phyloP scores from a whole-genome alignment of 1,284 basidiomycete species.

The Lignosus rhinocerotis region DNA sequence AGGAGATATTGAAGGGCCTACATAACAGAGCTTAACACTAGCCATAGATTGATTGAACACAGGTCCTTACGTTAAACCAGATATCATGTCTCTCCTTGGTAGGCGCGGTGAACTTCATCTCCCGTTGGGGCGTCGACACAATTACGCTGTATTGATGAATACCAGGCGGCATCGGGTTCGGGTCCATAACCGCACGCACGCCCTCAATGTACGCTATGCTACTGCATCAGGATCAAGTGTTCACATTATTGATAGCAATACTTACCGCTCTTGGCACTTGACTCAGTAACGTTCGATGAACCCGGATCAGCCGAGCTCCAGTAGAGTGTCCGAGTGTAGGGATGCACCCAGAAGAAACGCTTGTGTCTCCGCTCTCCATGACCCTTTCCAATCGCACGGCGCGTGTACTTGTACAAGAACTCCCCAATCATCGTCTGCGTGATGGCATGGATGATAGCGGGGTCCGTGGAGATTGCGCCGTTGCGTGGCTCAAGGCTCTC shows the following conservation, averaged over 20 bases:
- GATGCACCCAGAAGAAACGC: constrained; percentile 99
- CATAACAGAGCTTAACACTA: not conserved
- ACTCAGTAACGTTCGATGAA: constrained; percentile 82
- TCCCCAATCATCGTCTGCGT: constrained; percentile 99
- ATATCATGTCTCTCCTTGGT: constrained; percentile 95
- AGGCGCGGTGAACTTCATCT: constrained; percentile 97
- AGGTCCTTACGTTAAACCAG: constrained; percentile 79
- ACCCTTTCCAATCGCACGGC: constrained; percentile 88
- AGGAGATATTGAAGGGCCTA: constrained; percentile 86
- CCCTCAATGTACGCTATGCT: constrained; percentile 91
- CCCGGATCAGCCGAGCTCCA: constrained; percentile 97
- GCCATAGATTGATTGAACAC: not conserved
- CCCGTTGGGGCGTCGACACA: constrained; percentile 89
- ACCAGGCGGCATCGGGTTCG: constrained; percentile 91
- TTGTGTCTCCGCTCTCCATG: constrained; percentile 90
- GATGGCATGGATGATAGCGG: constrained; percentile 89
- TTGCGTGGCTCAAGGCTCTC: constrained; percentile 29
- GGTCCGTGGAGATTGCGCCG: constrained; percentile 67
- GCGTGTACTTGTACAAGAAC: constrained; percentile 97
- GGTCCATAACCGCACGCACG: constrained; percentile 87
- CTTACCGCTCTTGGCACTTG: constrained; percentile 95
- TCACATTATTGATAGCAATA: constrained; percentile 26
- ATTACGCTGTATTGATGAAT: constrained; percentile 92
- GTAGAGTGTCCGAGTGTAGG: constrained; percentile 97
- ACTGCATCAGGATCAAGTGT: constrained; percentile 16